Conservation (phyloP, 768 basidiomycete species). For the Auricularia auricula-judae region DNA sequence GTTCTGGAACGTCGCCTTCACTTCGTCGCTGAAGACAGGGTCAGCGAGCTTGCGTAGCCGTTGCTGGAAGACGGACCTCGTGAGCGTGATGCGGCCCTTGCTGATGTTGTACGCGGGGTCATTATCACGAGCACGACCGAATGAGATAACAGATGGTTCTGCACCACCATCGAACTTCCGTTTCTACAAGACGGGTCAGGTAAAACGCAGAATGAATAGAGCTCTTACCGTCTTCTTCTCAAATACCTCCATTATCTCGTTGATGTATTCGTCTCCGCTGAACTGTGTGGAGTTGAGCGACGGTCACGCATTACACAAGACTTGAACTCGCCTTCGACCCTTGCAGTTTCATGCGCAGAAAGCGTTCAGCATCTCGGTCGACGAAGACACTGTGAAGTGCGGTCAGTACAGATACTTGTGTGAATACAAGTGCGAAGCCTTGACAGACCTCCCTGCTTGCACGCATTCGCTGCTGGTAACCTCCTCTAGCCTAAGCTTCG, state of each 20-base stretch:
- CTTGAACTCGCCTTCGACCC: neutral
- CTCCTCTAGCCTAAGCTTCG: slow-evolving; percentile 1
- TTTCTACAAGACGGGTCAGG: neutral
- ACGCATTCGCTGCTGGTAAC: neutral
- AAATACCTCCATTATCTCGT: slow-evolving; percentile 1
- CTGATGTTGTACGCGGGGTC: slow-evolving; percentile 2
- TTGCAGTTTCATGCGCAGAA: neutral
- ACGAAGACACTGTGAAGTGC: neutral
- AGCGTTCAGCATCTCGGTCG: neutral
- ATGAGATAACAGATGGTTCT: slow-evolving; percentile 1
- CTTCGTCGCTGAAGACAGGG: neutral
- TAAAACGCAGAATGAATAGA: neutral
- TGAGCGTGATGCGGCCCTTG: slow-evolving; percentile 1
- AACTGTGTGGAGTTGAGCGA: neutral
- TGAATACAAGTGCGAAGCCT: neutral
- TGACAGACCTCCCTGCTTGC: neutral
- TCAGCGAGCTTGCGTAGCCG: neutral
- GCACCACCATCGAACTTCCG: slow-evolving; percentile 3
- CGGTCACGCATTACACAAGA: neutral
- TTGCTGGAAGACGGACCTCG: neutral
- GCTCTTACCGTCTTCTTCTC: slow-evolving; percentile 1
- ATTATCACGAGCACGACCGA: slow-evolving; percentile 6
- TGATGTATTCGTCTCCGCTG: slow-evolving; percentile 1
- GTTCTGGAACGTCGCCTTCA: neutral
- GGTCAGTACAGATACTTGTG: neutral